A percentile compares a stretch with the other conserved stretches of the same genome.
Evolutionary conservation across 1,139 yeast genomes (phyloP).

Genomic region (Geotrichum candidum): DNA sequence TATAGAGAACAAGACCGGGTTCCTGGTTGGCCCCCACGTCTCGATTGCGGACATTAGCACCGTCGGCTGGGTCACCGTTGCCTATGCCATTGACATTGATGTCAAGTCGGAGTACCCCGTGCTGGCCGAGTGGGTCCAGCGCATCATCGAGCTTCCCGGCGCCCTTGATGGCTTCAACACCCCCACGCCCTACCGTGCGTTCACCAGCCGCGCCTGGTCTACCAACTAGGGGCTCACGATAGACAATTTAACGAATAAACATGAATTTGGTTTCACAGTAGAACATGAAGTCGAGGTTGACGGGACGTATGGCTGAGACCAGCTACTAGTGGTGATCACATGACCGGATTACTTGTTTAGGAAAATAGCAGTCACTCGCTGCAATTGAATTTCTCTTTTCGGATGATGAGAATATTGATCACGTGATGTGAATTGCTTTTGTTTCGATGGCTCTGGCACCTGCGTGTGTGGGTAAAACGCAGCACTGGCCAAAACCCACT

Average conservation of each 20-base stretch:
- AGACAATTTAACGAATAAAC: no score
- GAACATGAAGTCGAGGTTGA: no score
- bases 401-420: background rate
- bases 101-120: slow-evolving; percentile 40
- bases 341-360: background rate
- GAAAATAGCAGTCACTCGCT: background rate
- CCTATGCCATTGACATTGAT: slow-evolving; percentile 35
- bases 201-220: slow-evolving; percentile 11
- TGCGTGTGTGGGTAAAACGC: background rate
- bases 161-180: slow-evolving; percentile 35
- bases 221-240: background rate
- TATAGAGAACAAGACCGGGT: slow-evolving; percentile 43
- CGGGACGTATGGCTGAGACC: no score
- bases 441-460: background rate
- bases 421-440: background rate
- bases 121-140: slow-evolving; percentile 43
- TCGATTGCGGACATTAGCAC: slow-evolving; percentile 50
- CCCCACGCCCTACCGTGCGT: slow-evolving; percentile 10
- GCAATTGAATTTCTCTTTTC: background rate
- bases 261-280: no score
- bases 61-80: slow-evolving; percentile 36
- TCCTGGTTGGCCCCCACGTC: slow-evolving; percentile 53
- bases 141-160: slow-evolving; percentile 38
- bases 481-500: background rate
- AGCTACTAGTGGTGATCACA: background rate